Percentiles rank a stretch among this genome's conserved stretches.
Conservation (phyloP, 257 asterid species). For the Buddleja alternifolia region DNA sequence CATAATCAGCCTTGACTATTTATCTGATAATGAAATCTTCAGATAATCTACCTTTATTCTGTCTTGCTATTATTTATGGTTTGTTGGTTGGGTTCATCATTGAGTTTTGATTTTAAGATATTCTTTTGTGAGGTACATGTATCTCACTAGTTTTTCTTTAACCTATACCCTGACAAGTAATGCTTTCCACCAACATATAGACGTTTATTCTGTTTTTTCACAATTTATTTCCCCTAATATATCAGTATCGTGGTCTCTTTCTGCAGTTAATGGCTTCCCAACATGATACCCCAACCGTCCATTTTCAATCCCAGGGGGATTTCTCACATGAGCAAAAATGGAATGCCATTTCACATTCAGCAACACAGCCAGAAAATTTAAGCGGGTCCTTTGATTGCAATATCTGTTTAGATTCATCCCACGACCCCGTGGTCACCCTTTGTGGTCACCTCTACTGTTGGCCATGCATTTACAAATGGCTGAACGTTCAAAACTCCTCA, state of each 20-base stretch:
- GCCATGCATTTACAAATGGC: slow-evolving; percentile 96
- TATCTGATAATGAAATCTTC: slow-evolving; percentile 19
- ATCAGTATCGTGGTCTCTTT: slow-evolving; percentile 10
- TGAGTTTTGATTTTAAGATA: background rate
- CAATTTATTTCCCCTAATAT: slow-evolving; percentile 3
- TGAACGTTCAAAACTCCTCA: slow-evolving; percentile 58
- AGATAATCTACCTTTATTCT: background rate
- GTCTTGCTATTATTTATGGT: background rate
- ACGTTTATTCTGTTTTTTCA: background rate
- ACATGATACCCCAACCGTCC: slow-evolving; percentile 43
- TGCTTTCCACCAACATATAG: background rate
- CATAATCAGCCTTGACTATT: slow-evolving; percentile 8
- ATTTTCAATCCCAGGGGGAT: slow-evolving; percentile 49
- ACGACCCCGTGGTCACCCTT: slow-evolving; percentile 82
- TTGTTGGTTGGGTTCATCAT: slow-evolving; percentile 22
- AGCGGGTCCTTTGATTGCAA: slow-evolving; percentile 80
- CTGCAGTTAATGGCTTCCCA: slow-evolving; percentile 66
- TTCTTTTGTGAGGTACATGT: background rate
- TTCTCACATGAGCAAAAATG: slow-evolving; percentile 48
- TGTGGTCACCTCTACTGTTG: slow-evolving; percentile 96
- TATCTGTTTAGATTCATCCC: slow-evolving; percentile 78
- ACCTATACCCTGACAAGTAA: background rate
- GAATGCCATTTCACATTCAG: slow-evolving; percentile 38
- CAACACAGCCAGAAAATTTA: slow-evolving; percentile 44
- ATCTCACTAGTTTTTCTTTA: background rate